Evolutionary conservation across 1,139 yeast genomes (phyloP).

Genomic region (Candida sp.): DNA sequence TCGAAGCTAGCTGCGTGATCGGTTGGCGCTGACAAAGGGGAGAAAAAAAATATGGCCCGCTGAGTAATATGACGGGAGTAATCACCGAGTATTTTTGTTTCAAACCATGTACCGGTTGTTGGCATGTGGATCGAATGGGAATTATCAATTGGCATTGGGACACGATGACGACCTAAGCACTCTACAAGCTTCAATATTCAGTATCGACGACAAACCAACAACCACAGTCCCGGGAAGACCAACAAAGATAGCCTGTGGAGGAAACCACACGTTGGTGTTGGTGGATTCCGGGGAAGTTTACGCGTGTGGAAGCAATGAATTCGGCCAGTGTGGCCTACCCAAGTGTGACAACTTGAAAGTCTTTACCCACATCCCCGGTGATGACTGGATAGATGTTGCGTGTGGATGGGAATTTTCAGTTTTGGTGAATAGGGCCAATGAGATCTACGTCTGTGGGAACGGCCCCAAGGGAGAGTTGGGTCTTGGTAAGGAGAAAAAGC

Average conservation of each 20-base stretch:
- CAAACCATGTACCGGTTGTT: conserved; percentile 30
- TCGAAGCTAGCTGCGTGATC: background rate
- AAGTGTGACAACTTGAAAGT: conserved; percentile 4
- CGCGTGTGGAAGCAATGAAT: conserved; percentile 62
- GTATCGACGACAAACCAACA: conserved; percentile 14
- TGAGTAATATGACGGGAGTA: background rate
- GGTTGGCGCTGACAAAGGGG: background rate
- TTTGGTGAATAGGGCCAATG: conserved; percentile 43
- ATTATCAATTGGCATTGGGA: conserved; percentile 71
- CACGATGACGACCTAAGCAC: conserved; percentile 54
- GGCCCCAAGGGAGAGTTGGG: conserved; percentile 86
- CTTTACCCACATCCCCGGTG: conserved; percentile 31
- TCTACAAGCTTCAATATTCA: conserved; percentile 30
- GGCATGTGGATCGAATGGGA: conserved; percentile 87
- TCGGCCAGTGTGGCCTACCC: conserved; percentile 56
- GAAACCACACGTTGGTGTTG: conserved; percentile 80
- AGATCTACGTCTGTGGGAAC: conserved; percentile 57
- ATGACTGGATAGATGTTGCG: conserved; percentile 46
- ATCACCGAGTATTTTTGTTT: background rate
- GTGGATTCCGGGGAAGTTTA: conserved; percentile 55
- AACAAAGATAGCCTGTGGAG: conserved; percentile 68
- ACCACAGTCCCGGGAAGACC: conserved; percentile 23
- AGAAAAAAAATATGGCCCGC: background rate
- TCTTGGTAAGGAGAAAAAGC: conserved; percentile 34
- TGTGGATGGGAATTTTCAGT: conserved; percentile 86